phyloP scores from a whole-genome alignment of 2,329 filamentous ascomycete genomes.

The Ascochyta pisi region DNA sequence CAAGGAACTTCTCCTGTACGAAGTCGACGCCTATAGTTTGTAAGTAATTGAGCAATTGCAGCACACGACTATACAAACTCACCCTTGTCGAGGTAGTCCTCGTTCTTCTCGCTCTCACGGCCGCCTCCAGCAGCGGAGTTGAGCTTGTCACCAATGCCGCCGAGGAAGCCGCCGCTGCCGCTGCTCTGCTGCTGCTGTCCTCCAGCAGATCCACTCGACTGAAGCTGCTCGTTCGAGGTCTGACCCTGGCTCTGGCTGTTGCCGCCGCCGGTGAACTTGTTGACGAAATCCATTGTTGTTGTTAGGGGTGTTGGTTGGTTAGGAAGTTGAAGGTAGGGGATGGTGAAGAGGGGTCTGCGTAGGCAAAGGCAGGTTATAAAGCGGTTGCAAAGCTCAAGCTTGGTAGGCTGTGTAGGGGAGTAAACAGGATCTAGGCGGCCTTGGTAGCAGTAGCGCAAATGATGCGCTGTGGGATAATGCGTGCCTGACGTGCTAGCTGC shows the following conservation, averaged over 20 bases:
- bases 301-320: conserved; percentile 9
- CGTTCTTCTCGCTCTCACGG: conserved; percentile 77
- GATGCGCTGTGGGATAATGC: conserved; percentile 13
- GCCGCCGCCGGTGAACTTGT: conserved; percentile 53
- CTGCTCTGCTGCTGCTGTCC: conserved; percentile 11
- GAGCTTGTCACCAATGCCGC: conserved; percentile 72
- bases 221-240: conserved; percentile 41
- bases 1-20: conserved; percentile 77
- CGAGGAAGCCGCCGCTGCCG: conserved; percentile 56
- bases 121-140: conserved; percentile 77
- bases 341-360: conserved; percentile 4
- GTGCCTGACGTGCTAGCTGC: conserved; percentile 12
- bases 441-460: conserved; percentile 13
- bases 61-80: conserved; percentile 13
- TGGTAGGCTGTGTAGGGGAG: conserved; percentile 15
- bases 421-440: conserved; percentile 16
- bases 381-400: conserved; percentile 12
- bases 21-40: conserved; percentile 70
- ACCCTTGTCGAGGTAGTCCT: conserved; percentile 86
- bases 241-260: conserved; percentile 40
- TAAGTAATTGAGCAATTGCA: conserved; percentile 7
- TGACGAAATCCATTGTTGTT: conserved; percentile 56
- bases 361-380: conserved; percentile 13
- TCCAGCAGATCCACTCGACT: conserved; percentile 16
- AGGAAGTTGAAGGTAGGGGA: conserved; percentile 10